Conservation (phyloP, 345 rosid species). For the Eucalyptus pauciflora region DNA sequence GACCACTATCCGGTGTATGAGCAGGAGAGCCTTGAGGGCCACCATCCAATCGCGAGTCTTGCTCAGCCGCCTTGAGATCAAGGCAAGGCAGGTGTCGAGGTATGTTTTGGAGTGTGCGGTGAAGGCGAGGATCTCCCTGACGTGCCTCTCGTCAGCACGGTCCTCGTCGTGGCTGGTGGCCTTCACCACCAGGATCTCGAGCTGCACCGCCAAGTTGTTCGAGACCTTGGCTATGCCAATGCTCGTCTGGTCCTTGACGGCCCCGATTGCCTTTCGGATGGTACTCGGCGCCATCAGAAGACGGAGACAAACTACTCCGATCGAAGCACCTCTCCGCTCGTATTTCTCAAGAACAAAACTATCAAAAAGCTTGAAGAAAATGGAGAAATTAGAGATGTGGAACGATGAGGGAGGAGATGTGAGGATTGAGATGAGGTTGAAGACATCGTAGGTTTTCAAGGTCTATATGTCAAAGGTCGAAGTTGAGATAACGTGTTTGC, state of each 20-base stretch:
- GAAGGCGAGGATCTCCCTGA: conserved; percentile 48
- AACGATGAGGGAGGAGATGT: not conserved
- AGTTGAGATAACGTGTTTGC: not conserved
- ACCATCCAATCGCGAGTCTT: conserved; percentile 92
- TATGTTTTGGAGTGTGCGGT: conserved; percentile 53
- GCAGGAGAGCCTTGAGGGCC: conserved; percentile 60
- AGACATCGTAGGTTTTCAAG: not conserved
- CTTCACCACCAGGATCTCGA: conserved; percentile 78
- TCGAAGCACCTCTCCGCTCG: not conserved
- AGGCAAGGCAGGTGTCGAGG: conserved; percentile 44
- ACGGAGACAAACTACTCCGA: not conserved
- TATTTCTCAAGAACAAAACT: not conserved
- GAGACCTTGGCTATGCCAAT: conserved; percentile 82
- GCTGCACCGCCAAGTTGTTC: conserved; percentile 79
- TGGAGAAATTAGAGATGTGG: not conserved
- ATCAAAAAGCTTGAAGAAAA: not conserved
- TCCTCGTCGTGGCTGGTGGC: conserved; percentile 85
- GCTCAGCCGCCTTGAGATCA: conserved; percentile 50
- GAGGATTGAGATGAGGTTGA: not conserved
- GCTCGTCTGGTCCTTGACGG: conserved; percentile 88
- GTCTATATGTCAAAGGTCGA: not conserved
- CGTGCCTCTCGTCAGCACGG: conserved; percentile 67
- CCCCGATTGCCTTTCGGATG: conserved; percentile 83
- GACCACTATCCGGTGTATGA: conserved; percentile 50
- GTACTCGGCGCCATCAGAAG: not conserved